Evolutionary conservation across 2,329 filamentous ascomycete genomes (phyloP).

Genomic region (Alternaria longipes): DNA sequence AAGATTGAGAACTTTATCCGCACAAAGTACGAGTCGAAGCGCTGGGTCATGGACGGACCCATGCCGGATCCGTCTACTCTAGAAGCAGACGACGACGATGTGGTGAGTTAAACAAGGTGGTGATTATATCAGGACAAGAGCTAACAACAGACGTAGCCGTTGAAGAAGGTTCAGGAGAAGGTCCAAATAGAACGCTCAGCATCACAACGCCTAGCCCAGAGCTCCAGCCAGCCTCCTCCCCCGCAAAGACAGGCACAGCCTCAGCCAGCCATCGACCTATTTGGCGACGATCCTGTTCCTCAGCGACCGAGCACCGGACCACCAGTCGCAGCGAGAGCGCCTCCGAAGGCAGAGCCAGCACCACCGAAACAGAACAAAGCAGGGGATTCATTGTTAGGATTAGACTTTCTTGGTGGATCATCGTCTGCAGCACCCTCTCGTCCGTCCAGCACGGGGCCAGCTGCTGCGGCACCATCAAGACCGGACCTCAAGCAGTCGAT

Average conservation of each 20-base stretch:
- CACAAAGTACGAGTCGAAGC: constrained; percentile 98
- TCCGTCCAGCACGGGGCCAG: constrained; percentile 80
- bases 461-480: constrained; percentile 71
- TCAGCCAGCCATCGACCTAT: constrained; percentile 72
- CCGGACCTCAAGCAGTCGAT: constrained; percentile 98
- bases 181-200: constrained; percentile 71
- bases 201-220: constrained; percentile 60
- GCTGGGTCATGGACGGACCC: constrained; percentile 98
- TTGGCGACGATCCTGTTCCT: constrained; percentile 77
- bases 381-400: constrained; percentile 84
- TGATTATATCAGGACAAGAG: not conserved
- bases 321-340: constrained; percentile 59
- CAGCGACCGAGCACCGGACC: constrained; percentile 78
- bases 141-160: constrained; percentile 57
- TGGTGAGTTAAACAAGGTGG: constrained; percentile 63
- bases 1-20: constrained; percentile 99
- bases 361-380: constrained; percentile 70
- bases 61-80: constrained; percentile 92
- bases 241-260: constrained; percentile 45
- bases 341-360: constrained; percentile 72
- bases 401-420: constrained; percentile 87
- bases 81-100: constrained; percentile 83
- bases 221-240: constrained; percentile 39
- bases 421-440: constrained; percentile 74
- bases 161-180: constrained; percentile 74